Evolutionary conservation across 345 rosid species (phyloP).

Genomic region (Rhodamnia argentea): DNA sequence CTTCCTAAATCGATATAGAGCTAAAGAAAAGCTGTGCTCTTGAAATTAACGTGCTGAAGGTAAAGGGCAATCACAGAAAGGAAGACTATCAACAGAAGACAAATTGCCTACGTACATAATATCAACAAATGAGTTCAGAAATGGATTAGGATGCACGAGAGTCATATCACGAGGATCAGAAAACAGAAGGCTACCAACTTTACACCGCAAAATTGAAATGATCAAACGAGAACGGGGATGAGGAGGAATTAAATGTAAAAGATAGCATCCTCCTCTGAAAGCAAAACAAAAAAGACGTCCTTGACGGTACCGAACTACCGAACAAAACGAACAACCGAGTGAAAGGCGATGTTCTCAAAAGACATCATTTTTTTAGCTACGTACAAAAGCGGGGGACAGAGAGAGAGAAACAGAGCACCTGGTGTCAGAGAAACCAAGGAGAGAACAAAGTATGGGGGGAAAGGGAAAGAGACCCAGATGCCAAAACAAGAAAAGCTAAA

Average conservation of each 20-base stretch:
- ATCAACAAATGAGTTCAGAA: not conserved
- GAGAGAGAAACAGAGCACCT: not conserved
- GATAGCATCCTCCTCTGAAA: not conserved
- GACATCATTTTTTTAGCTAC: not conserved
- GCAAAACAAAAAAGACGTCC: not conserved
- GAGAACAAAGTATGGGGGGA: not conserved
- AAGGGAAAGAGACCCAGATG: not conserved
- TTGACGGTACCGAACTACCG: not conserved
- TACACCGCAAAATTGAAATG: not conserved
- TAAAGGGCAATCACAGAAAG: not conserved
- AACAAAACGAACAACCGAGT: not conserved
- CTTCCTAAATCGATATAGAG: not conserved
- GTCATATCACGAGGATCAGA: not conserved
- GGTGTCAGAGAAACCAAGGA: constrained; percentile 1
- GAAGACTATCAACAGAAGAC: not conserved
- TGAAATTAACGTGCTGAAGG: not conserved
- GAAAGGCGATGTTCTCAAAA: not conserved
- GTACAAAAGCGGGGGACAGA: not conserved
- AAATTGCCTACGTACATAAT: not conserved
- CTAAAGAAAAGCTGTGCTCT: not conserved
- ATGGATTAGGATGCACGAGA: not conserved
- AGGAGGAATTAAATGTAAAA: not conserved
- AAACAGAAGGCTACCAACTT: not conserved
- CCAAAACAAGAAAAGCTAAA: not conserved
- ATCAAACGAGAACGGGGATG: not conserved